phyloP scores from a whole-genome alignment of 2,329 filamentous ascomycete genomes.

The Bertia moriformis region DNA sequence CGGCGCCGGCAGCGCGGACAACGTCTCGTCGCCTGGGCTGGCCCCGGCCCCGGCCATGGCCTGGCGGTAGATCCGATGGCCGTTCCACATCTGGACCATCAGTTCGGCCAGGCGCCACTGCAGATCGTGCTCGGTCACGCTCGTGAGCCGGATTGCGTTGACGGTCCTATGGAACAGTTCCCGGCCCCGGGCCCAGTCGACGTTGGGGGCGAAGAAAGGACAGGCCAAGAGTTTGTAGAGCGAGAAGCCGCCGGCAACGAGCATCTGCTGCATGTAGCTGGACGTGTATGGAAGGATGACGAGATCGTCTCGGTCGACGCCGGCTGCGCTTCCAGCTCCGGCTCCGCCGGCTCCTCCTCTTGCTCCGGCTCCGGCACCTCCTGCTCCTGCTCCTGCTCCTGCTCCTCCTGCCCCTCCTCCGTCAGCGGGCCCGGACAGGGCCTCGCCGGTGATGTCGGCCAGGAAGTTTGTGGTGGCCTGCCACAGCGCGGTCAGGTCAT shows the following conservation, averaged over 20 bases:
- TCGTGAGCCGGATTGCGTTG: conserved; percentile 54
- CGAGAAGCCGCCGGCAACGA: conserved; percentile 66
- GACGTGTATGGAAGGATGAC: conserved; percentile 51
- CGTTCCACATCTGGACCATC: conserved; percentile 80
- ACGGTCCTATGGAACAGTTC: conserved; percentile 60
- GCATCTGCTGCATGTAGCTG: conserved; percentile 74
- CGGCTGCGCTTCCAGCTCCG: conserved; percentile 29
- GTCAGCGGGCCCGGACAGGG: neutral
- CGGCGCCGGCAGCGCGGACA: conserved; percentile 30
- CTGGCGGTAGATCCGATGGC: conserved; percentile 35
- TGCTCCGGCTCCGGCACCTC: too few species aligned
- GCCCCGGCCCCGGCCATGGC: conserved; percentile 15
- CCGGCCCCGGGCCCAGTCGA: conserved; percentile 54
- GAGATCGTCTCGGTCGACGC: conserved; percentile 27
- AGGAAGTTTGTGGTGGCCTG: conserved; percentile 57
- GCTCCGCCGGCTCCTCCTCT: too few species aligned
- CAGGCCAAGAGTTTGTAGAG: conserved; percentile 64
- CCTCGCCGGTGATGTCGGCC: conserved; percentile 32
- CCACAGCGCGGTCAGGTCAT: conserved; percentile 65
- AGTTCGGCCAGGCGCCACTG: conserved; percentile 68
- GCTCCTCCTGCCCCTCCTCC: too few species aligned
- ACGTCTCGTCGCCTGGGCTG: too few species aligned
- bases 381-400: too few species aligned
- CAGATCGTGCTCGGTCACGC: conserved; percentile 64
- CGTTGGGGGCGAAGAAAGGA: conserved; percentile 58